Evolutionary conservation across 805 yeast genomes (phyloP), one percentile per base, ranked within the genome.

Genomic region (Metschnikowia aberdeeniae): DNA sequence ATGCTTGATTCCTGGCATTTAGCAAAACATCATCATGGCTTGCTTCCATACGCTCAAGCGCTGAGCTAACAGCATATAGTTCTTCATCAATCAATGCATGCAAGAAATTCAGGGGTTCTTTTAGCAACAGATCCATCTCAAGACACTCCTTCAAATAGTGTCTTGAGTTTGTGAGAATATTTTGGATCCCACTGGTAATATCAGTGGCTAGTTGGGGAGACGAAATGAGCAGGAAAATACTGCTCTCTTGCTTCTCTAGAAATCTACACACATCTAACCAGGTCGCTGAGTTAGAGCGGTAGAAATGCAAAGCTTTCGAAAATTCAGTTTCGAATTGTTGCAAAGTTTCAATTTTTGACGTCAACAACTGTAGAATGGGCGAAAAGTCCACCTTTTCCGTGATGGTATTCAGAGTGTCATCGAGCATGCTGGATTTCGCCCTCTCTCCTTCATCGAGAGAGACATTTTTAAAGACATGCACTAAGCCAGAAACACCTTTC

Each of bases 341-440:
- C 19, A 64, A 53, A 0, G 68, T 71, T 17, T 55, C 63, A 12
- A 49, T 51, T 43, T 62, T 66, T 24, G 56, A 61, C 10, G 59
- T 55, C n/a, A 71, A 46, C 8, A 66, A 56, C 6, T 55, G 50
- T 3, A 62, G 33, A 1, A 71, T 59, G 1, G 73, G 73, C n/a
- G 54, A 63, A 9, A 67, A 42, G 46, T 69, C 66, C 13, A 68
- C 46, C 51, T 66, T 67, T 19, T 59, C 57, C 0, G 52, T 50
- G 6, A 71, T 59, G 1, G 72, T 65, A 51, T 71, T 71, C 28
- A 58, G 54, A 7, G 40, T 41, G 46, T 70, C 74, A 43, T 68
- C 73, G 6, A 67, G 56, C 13, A 34, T 49, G 14, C 10, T 27
- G 9, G 22, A n/a, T 11, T 8, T 19, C 13, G 7, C 24, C 34